Conservation (phyloP, 108 stramenopile species). For the Pseudonitzschia multiseries region DNA sequence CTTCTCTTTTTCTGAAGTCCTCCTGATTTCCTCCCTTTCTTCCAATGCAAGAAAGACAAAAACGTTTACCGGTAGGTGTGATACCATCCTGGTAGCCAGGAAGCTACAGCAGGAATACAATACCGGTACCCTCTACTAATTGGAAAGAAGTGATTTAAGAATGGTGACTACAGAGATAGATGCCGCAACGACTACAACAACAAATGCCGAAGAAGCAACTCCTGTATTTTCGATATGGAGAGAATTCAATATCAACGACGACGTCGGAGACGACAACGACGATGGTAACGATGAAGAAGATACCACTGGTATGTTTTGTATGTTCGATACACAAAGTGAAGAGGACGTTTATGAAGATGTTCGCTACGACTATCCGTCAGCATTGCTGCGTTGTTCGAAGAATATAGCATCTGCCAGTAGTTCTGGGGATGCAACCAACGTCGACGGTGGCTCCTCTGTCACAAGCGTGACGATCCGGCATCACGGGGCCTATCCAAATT, state of each 20-base stretch:
- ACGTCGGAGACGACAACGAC: not conserved
- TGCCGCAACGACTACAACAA: too few species aligned
- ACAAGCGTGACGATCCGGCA: constrained; percentile 14
- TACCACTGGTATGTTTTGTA: constrained; percentile 5
- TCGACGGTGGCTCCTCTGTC: not conserved
- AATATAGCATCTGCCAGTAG: not conserved
- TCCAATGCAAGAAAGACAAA: too few species aligned
- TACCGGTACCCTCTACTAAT: too few species aligned
- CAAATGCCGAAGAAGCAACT: not conserved
- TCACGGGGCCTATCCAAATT: constrained; percentile 25
- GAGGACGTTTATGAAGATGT: constrained; percentile 1
- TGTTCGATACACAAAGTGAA: not conserved
- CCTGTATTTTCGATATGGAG: constrained; percentile 22
- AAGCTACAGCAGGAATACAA: too few species aligned
- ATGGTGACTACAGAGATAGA: too few species aligned
- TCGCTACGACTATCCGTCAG: not conserved
- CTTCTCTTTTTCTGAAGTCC: too few species aligned
- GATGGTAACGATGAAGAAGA: constrained; percentile 26
- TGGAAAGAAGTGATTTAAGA: too few species aligned
- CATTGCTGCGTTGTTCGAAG: not conserved
- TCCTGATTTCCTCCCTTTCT: too few species aligned
- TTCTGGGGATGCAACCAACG: not conserved
- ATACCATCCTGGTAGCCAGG: too few species aligned
- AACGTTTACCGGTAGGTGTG: too few species aligned
- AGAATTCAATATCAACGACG: constrained; percentile 35